Conservation (phyloP, 345 rosid species). For the Cardamine resedifolia region DNA sequence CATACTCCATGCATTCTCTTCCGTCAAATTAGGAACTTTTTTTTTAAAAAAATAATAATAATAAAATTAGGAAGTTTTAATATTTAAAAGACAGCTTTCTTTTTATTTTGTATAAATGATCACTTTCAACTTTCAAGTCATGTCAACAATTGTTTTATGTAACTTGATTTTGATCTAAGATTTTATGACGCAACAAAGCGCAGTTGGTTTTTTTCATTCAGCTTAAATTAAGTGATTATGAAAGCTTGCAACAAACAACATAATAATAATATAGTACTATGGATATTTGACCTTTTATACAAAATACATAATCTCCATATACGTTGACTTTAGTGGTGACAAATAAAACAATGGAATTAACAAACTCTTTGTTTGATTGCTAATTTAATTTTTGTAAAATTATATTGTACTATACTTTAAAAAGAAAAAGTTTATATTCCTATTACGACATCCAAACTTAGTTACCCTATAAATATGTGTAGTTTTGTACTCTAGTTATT, state of each 20-base stretch:
- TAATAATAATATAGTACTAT: not conserved
- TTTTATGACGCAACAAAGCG: not conserved
- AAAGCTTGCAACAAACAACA: not conserved
- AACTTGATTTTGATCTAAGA: constrained; percentile 15
- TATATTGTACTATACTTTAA: not conserved
- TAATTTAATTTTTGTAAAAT: not conserved
- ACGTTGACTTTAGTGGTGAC: not conserved
- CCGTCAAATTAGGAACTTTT: not conserved
- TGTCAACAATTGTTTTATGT: constrained; percentile 29
- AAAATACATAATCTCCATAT: not conserved
- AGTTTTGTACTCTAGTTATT: too few species aligned
- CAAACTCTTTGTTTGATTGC: too few species aligned
- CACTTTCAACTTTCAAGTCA: not conserved
- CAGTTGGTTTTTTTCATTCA: not conserved
- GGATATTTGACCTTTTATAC: not conserved
- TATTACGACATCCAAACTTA: too few species aligned
- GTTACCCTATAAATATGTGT: not conserved
- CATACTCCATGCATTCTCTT: not conserved
- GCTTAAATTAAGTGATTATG: not conserved
- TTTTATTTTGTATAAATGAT: not conserved
- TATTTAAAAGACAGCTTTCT: not conserved
- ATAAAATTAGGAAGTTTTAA: not conserved
- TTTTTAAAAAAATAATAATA: too few species aligned
- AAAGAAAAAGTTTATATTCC: not conserved
- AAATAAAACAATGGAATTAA: too few species aligned